phyloP scores from a whole-genome alignment of 805 yeast species.

The Candida nitratophila region DNA sequence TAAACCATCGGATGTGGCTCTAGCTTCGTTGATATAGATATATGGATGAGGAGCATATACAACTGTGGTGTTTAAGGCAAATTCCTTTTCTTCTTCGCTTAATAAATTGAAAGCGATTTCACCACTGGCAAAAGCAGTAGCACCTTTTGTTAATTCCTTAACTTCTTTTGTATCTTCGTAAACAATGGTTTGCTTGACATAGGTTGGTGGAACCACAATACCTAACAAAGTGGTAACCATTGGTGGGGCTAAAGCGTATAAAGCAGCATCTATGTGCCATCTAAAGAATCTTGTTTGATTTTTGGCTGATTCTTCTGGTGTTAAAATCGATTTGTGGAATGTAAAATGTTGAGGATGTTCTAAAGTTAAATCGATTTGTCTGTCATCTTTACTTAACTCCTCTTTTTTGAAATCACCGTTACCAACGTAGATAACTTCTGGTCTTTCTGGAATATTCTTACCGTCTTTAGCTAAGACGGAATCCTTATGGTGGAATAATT shows the following conservation, averaged over 20 bases:
- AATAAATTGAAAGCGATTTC: constrained; percentile 64
- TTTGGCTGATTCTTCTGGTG: constrained; percentile 53
- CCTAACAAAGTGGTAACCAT: constrained; percentile 80
- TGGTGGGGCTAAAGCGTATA: constrained; percentile 82
- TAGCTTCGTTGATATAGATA: constrained; percentile 73
- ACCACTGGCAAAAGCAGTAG: constrained; percentile 88
- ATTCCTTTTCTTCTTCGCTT: constrained; percentile 61
- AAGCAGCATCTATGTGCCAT: constrained; percentile 92
- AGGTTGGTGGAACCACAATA: constrained; percentile 65
- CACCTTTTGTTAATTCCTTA: constrained; percentile 69
- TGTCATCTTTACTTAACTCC: constrained; percentile 24
- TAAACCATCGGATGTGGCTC: constrained; percentile 79
- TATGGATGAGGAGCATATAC: constrained; percentile 92
- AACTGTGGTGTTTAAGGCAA: constrained; percentile 72
- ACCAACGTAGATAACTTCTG: constrained; percentile 87
- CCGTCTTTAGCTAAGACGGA: constrained; percentile 79
- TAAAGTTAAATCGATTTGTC: constrained; percentile 40
- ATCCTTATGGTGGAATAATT: constrained; percentile 57
- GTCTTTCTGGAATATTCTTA: constrained; percentile 68
- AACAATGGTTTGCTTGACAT: constrained; percentile 54
- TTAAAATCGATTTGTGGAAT: constrained; percentile 65
- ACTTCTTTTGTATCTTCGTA: constrained; percentile 64
- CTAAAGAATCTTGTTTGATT: constrained; percentile 78
- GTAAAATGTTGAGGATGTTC: constrained; percentile 82
- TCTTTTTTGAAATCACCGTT: constrained; percentile 68